Percentiles rank a stretch among this genome's conserved stretches.
Conservation (phyloP, 2,329 filamentous ascomycete genomes). For the Aulographum hederae region DNA sequence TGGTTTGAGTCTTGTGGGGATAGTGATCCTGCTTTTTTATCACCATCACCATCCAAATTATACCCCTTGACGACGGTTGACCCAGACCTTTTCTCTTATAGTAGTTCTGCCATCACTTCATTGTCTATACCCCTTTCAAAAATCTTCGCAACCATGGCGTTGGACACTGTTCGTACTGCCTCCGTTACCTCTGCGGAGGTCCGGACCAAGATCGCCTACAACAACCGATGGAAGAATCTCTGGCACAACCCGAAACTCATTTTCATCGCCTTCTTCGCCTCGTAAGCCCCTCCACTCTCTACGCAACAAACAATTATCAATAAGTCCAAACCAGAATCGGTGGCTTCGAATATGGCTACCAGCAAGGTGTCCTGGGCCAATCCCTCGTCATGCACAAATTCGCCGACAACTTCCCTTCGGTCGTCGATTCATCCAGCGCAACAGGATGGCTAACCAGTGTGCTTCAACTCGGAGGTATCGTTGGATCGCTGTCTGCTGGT, state of each 20-base stretch:
- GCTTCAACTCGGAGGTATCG: slow-evolving; percentile 31
- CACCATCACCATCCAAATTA: too few species aligned
- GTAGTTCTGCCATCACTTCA: too few species aligned
- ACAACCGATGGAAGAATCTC: slow-evolving; percentile 12
- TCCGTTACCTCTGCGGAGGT: too few species aligned
- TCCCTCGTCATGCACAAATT: slow-evolving; percentile 35
- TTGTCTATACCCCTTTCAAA: too few species aligned
- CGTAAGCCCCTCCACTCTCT: slow-evolving; percentile 7
- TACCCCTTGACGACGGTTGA: too few species aligned
- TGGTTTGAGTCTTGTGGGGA: too few species aligned
- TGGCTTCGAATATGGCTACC: slow-evolving; percentile 34
- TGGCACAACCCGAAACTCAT: slow-evolving; percentile 13
- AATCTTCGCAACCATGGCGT: too few species aligned
- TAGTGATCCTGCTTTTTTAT: too few species aligned
- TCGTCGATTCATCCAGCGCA: slow-evolving; percentile 26
- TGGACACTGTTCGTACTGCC: too few species aligned
- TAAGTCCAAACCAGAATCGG: slow-evolving; percentile 20
- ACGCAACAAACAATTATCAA: neutral
- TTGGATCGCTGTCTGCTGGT: slow-evolving; percentile 29
- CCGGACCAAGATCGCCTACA: slow-evolving; percentile 11
- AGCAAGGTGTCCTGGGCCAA: slow-evolving; percentile 36
- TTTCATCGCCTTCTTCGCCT: slow-evolving; percentile 14
- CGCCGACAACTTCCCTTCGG: slow-evolving; percentile 28
- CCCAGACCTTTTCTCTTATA: too few species aligned
- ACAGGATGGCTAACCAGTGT: slow-evolving; percentile 34